phyloP scores from a whole-genome alignment of 805 yeast species.

The Schwanniomyces vanrijiae region DNA sequence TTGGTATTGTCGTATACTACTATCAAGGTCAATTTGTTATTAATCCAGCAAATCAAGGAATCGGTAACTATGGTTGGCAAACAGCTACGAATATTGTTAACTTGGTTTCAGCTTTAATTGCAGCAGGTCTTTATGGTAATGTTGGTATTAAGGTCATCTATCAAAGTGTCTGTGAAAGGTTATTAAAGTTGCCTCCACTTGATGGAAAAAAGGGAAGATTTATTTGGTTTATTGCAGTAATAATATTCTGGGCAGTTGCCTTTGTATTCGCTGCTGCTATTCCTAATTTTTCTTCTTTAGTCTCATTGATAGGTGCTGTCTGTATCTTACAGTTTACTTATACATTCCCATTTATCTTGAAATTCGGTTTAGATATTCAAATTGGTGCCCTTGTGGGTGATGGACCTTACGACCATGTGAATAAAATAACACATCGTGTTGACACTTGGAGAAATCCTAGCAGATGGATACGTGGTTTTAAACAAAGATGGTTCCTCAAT shows the following conservation, averaged over 20 bases:
- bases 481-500: conserved; percentile 12
- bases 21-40: conserved; percentile 46
- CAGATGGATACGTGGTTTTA: conserved; percentile 16
- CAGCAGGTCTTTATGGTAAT: conserved; percentile 47
- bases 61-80: conserved; percentile 35
- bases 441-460: conserved; percentile 7
- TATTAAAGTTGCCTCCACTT: conserved; percentile 30
- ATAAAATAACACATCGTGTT: conserved; percentile 7
- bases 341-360: conserved; percentile 41
- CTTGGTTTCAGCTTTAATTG: conserved; percentile 41
- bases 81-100: conserved; percentile 34
- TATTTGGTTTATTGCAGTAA: conserved; percentile 35
- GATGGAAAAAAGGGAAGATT: conserved; percentile 31
- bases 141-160: conserved; percentile 47
- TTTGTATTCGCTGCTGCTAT: conserved; percentile 45
- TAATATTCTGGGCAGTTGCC: conserved; percentile 45
- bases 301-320: conserved; percentile 40
- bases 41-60: conserved; percentile 47
- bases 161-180: conserved; percentile 33
- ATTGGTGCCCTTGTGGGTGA: conserved; percentile 15
- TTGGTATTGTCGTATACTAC: conserved; percentile 43
- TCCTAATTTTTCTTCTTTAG: conserved; percentile 40
- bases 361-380: conserved; percentile 16
- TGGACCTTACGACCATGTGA: conserved; percentile 9
- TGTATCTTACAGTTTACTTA: conserved; percentile 48